These are phyloP conservation scores for Hypoxylon sp. DNA, from an alignment of 2,329 filamentous ascomycete genomes.

Conservation along the genomic window DNA sequence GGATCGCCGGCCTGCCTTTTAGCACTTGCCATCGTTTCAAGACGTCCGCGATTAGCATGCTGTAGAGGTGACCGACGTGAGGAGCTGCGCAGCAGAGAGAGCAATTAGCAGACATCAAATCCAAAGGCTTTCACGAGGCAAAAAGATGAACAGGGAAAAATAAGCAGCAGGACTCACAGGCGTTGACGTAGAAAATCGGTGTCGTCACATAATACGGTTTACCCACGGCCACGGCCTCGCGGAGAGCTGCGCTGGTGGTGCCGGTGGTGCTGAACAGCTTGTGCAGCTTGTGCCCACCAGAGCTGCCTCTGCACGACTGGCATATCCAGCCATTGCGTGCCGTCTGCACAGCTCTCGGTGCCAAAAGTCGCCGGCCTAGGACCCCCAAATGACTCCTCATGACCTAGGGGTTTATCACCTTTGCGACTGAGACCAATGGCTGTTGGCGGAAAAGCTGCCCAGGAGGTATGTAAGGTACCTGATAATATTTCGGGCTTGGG, in stretches of 20 bases:
- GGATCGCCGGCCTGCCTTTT: conserved; percentile 75
- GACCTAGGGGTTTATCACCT: conserved; percentile 14
- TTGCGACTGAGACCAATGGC: not conserved
- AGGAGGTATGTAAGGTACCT: too few relatives aligned
- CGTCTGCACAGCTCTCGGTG: conserved; percentile 23
- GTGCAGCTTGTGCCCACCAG: conserved; percentile 39
- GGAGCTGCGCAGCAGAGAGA: conserved; percentile 69
- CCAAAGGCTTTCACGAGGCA: not conserved
- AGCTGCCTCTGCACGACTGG: conserved; percentile 44
- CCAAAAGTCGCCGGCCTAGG: conserved; percentile 38
- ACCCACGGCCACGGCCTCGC: conserved; percentile 28
- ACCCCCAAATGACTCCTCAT: conserved; percentile 43
- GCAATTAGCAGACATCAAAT: conserved; percentile 39
- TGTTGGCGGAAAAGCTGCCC: not conserved
- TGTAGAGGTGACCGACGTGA: conserved; percentile 94
- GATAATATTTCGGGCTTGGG: conserved; percentile 2
- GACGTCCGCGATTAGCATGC: conserved; percentile 90
- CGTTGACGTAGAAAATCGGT: conserved; percentile 99
- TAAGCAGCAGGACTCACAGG: conserved; percentile 68
- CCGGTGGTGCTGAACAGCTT: conserved; percentile 44
- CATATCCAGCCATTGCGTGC: conserved; percentile 46
- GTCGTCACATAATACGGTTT: conserved; percentile 97
- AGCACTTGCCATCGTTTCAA: conserved; percentile 91
- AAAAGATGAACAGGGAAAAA: too few relatives aligned
- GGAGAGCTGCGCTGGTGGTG: conserved; percentile 35